A percentile compares a stretch with the other conserved stretches of the same genome.
phyloP scores from a whole-genome alignment of 768 basidiomycete species.

The Pleurotus tuber-regium region DNA sequence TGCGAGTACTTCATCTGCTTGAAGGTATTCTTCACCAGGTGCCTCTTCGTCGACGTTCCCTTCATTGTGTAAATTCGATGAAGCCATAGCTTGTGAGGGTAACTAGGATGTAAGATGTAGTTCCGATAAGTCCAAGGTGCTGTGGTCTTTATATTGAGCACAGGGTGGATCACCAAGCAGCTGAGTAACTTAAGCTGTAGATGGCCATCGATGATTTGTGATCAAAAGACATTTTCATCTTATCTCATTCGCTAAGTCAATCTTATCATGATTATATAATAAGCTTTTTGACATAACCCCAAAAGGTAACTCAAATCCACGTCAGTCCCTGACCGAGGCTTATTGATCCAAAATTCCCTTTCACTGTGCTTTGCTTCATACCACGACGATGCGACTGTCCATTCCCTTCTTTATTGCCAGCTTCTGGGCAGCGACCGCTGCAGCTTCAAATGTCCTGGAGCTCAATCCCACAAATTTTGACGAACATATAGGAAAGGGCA shows the following conservation, averaged over 20 bases:
- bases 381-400: slow-evolving; percentile 55
- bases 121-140: background rate
- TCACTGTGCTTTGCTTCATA: slow-evolving; percentile 17
- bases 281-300: background rate
- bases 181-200: slow-evolving; percentile 19
- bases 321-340: background rate
- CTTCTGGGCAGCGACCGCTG: slow-evolving; percentile 45
- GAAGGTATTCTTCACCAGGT: slow-evolving; percentile 70
- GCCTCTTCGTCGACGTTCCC: slow-evolving; percentile 47
- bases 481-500: slow-evolving; percentile 69
- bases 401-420: slow-evolving; percentile 55
- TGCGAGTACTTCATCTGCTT: slow-evolving; percentile 59
- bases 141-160: background rate
- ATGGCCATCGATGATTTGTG: slow-evolving; percentile 7
- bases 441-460: slow-evolving; percentile 83
- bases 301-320: background rate
- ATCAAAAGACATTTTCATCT: slow-evolving; percentile 3
- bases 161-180: slow-evolving; percentile 11
- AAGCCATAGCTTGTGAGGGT: slow-evolving; percentile 25
- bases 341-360: background rate
- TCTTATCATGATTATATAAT: background rate
- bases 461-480: slow-evolving; percentile 77
- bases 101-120: background rate
- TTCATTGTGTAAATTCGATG: slow-evolving; percentile 32
- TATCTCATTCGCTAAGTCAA: slow-evolving; percentile 1